Evolutionary conservation across 2,329 filamentous ascomycete species (phyloP).

Genomic region (Pestalotiopsis sp.): DNA sequence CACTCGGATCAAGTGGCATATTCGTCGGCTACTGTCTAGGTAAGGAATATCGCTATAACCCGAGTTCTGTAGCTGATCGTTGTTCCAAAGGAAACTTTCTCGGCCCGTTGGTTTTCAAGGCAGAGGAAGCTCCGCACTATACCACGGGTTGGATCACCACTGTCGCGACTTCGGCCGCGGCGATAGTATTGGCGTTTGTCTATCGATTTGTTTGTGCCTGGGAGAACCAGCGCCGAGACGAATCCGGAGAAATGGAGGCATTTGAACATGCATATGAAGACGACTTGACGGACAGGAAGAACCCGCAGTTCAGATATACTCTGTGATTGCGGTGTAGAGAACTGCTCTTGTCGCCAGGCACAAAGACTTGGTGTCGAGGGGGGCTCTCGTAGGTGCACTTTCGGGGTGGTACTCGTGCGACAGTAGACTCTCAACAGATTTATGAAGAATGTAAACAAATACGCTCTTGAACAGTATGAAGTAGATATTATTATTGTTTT

Average conservation of each 20-base stretch:
- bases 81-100: neutral
- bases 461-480: neutral
- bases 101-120: neutral
- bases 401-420: neutral
- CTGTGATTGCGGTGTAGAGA: neutral
- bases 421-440: neutral
- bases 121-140: neutral
- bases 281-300: neutral
- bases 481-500: neutral
- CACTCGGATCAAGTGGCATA: neutral
- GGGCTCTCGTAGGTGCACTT: neutral
- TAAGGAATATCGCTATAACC: neutral
- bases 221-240: neutral
- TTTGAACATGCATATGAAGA: neutral
- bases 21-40: neutral
- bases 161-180: neutral
- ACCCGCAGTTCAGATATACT: slow-evolving; percentile 1
- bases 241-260: neutral
- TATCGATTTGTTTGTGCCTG: neutral
- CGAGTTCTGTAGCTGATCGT: neutral
- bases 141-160: neutral
- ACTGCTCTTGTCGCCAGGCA: neutral
- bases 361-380: neutral
- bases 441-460: neutral
- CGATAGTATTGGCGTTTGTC: neutral